Evolutionary conservation across 1,139 yeast genomes (phyloP), one percentile per base, ranked within the genome.

Genomic region (Casaregolazyma suthepensis): DNA sequence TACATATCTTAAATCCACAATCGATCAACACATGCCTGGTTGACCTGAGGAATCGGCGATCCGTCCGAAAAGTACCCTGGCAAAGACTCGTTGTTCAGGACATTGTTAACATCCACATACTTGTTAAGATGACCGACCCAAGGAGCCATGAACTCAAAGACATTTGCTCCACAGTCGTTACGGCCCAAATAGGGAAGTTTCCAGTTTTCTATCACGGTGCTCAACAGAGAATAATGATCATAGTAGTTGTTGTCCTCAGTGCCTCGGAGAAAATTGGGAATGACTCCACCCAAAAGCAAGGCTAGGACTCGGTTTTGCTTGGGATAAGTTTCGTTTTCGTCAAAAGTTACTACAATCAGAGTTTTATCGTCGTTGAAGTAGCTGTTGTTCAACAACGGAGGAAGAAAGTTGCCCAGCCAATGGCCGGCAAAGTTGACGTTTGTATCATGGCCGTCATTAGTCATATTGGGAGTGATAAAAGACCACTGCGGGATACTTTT

Each of bases 381-480:
- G 38, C 66, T 63, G 66, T 75, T 73, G 56, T 65, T 56, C 59
- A 74, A 64, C 56, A 75, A 62, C 45, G 79, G 79, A 52, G 63
- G 67, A 57, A 77, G 61, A 69, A 75, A 76, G 55, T 64, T 55
- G 56, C 71, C 71, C 44, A 76, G 61, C 80, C 80, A 76, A 52
- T 61, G 56, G 53, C 77, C 77, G 15, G 80, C 73, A 52, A 71
- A 68, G 52, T 68, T 69, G 53, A 77, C 72, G 56, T 70, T 75
- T 45, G 75, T 59, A 63, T 75, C 78, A 56, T 77, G 78, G 43
- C 79, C 81, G 61, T 76, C 79, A 63, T 75, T 70, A 57, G 77
- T 68, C 76, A 75, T 73, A 67, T 76, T 76, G 54, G 81, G 81
- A 45, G 80, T 76, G 62, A 77, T 71, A 65, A 76, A 71, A 56